Base-by-base conservation (phyloP, 2,329 filamentous ascomycete genomes). In the Decorospora gaudefroyi region DNA sequence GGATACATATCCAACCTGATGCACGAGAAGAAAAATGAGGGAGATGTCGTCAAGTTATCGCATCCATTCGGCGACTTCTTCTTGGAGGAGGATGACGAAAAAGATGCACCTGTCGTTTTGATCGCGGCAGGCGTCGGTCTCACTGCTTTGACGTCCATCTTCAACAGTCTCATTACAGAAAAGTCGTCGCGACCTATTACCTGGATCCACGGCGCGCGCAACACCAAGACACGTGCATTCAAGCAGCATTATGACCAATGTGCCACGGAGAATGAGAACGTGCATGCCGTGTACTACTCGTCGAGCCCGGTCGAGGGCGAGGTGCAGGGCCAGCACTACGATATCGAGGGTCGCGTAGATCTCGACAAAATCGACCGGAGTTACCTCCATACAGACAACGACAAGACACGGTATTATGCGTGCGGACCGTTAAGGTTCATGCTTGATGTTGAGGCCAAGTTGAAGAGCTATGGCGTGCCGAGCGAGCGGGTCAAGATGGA, bases 391-490 rank as follows among this genome's bases (percentile, higher is more conserved):
- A 62, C 84, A 1, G 71, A 74, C 13, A 73, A 85, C 55, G 35
- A 68, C 1, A 70, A 70, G 29, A 76, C 87, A 0, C 74, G 83
- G 59, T 91, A 90, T 67, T 90, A 81, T 57, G 72, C 88, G 39
- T 91, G 88, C 61, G 88, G 87, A 0, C 87, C 87, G 0, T 76
- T 78, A 47, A 63, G 67, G 6, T 91, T 90, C 74, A 91, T 91
- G 88, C 58, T 76, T 7, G 78, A 81, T 25, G 72, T 80, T 15
- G 73, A 80, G 52, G 67, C 70, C 6, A 76, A 73, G 54, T 72
- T 90, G 43, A 70, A 76, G 55, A 71, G 59, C 2, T 68, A 74
- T 42, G 85, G 84, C 0, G 84, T 90, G 1, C 68, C 73, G 1
- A 67, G 69, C n/a, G 76, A 76, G 19, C 78, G 81, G 53, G 77